Evolutionary conservation across 2,329 filamentous ascomycete species (phyloP).

Genomic region (Colletotrichum endophyticum): DNA sequence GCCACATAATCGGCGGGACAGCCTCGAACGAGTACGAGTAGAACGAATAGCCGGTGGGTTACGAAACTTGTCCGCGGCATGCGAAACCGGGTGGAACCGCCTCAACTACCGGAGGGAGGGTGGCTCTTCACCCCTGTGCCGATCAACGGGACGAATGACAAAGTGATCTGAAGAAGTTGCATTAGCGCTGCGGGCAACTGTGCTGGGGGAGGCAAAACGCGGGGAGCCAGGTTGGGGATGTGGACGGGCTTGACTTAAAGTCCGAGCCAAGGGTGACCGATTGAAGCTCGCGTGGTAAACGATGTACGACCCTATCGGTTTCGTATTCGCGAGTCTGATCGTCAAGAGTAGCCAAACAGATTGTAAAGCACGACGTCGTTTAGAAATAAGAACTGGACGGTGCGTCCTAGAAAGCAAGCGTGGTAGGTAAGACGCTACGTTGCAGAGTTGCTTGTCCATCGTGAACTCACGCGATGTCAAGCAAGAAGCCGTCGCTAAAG

Average conservation of each 20-base stretch:
- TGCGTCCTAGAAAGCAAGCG: background rate
- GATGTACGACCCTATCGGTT: background rate
- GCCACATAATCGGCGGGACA: background rate
- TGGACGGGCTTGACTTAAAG: background rate
- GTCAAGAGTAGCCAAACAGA: background rate
- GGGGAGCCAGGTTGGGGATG: background rate
- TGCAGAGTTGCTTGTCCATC: background rate
- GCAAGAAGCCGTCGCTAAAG: background rate
- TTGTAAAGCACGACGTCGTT: background rate
- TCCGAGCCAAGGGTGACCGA: constrained; percentile 2
- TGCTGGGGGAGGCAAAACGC: background rate
- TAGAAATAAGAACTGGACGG: background rate
- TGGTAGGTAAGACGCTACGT: background rate
- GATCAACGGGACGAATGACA: background rate
- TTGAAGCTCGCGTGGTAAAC: background rate
- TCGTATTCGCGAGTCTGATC: constrained; percentile 4
- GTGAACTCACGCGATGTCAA: background rate
- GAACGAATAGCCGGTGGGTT: background rate
- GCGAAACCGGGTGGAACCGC: constrained; percentile 5
- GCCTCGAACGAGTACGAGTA: background rate
- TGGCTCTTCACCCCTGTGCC: background rate
- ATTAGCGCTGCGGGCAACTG: background rate
- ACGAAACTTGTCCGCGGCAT: background rate
- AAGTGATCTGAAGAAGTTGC: background rate
- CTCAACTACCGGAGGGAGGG: background rate